phyloP scores from a whole-genome alignment of 2,329 filamentous ascomycete genomes.

The Trichophyton simii region DNA sequence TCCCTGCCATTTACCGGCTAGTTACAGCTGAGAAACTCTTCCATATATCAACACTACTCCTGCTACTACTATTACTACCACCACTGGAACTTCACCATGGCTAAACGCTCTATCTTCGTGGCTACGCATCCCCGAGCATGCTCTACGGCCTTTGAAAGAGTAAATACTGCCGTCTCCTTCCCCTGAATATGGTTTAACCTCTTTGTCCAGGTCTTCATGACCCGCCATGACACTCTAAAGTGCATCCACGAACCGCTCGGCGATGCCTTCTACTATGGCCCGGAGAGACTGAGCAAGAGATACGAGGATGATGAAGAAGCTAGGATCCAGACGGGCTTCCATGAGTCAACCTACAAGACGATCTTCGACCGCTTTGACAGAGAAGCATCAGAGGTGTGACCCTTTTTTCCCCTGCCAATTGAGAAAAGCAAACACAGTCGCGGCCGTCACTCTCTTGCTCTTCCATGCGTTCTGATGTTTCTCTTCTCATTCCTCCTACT shows the following conservation, averaged over 20 bases:
- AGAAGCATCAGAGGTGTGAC: slow-evolving; percentile 59
- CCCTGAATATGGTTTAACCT: not conserved
- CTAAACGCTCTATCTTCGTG: slow-evolving; percentile 61
- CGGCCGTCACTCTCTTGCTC: slow-evolving; percentile 9
- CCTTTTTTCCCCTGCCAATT: slow-evolving; percentile 19
- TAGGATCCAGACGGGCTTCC: slow-evolving; percentile 33
- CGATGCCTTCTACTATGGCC: slow-evolving; percentile 91
- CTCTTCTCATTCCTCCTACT: not conserved
- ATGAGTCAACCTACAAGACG: slow-evolving; percentile 39
- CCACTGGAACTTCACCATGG: not conserved
- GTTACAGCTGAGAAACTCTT: not conserved
- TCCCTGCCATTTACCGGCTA: not conserved
- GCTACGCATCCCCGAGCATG: slow-evolving; percentile 89
- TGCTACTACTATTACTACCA: not conserved
- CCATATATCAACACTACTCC: not conserved
- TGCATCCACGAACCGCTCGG: slow-evolving; percentile 94
- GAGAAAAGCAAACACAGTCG: slow-evolving; percentile 8
- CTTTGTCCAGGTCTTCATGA: slow-evolving; percentile 76
- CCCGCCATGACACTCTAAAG: slow-evolving; percentile 63
- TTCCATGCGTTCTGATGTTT: slow-evolving; percentile 15
- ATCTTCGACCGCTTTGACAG: slow-evolving; percentile 65
- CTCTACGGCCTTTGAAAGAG: slow-evolving; percentile 93
- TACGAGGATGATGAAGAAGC: slow-evolving; percentile 57
- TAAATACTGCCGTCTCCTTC: slow-evolving; percentile 28
- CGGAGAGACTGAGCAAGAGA: slow-evolving; percentile 68